Evolutionary conservation across 2,329 filamentous ascomycete genomes (phyloP), one percentile per base, ranked within the genome.

Genomic region (Arthrobotrys megalospora): DNA sequence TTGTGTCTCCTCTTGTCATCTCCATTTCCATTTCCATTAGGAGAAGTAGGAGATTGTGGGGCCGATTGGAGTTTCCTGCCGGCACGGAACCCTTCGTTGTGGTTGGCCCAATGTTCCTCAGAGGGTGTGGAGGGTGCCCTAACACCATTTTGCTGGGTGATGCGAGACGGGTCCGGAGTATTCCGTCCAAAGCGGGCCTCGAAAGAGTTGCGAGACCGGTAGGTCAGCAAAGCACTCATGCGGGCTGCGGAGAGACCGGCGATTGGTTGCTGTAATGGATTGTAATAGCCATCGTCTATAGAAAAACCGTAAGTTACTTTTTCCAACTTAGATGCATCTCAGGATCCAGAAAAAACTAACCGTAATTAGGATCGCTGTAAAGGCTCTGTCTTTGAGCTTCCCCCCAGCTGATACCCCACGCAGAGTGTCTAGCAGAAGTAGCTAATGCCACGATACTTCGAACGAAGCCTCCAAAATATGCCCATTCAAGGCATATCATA

Each of bases 361-460:
- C 81, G 84, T 99, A 99, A 86, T 97, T 98, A 36, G 96, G 96
- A 83, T 99, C 96, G 45, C 93, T 94, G 85, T 98, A 99, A 84
- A 99, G 98, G 87, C 92, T 94, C 85, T 96, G 93, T 64, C 93
- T 88, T 84, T 96, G 93, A 2, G 93, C 93, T 84, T 96, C 93
- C 48, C 92, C 93, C 93, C 93, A 96, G 85, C 92, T 94, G 82
- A 96, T 96, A 24, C 93, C 91, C 93, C 93, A 96, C 4, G 93
- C 93, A 82, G 92, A 95, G 84, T 96, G 93, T 48, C 91, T 88
- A 81, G 92, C 93, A 6, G 93, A 95, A 5, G 93, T 96, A 21
- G 93, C 93, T 81, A 96, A 95, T 12, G 93, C 92, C 8, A 96
- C 91, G 81, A 96, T 90, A 80, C 88, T 90, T 80, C 90, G 90